Evolutionary conservation across 768 basidiomycete genomes (phyloP).

Genomic region (Pisolithus marmoratus): DNA sequence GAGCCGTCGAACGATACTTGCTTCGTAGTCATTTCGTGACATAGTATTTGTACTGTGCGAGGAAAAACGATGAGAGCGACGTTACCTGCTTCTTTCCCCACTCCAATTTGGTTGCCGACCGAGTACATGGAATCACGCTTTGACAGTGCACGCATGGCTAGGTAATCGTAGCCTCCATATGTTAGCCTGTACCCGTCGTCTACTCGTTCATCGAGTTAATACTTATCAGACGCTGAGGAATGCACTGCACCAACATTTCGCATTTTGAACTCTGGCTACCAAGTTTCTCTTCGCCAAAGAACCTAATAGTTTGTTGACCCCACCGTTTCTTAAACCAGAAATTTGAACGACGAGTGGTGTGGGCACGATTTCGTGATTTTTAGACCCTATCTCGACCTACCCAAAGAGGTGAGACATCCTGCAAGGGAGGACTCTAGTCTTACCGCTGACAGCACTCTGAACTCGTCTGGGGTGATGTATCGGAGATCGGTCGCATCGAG

Average conservation of each 20-base stretch:
- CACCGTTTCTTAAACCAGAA: conserved; percentile 86
- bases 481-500: conserved; percentile 91
- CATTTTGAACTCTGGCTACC: conserved; percentile 83
- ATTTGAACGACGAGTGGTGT: conserved; percentile 85
- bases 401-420: neutral
- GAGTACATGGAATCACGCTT: conserved; percentile 85
- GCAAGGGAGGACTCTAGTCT: conserved; percentile 1
- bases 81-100: conserved; percentile 93
- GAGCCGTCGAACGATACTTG: neutral
- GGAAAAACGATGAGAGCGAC: conserved; percentile 12
- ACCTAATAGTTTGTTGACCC: conserved; percentile 89
- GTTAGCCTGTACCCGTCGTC: conserved; percentile 97
- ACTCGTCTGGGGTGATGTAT: conserved; percentile 90
- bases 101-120: conserved; percentile 97
- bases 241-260: conserved; percentile 62
- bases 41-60: neutral
- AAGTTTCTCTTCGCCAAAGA: conserved; percentile 88
- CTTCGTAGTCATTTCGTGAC: neutral
- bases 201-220: conserved; percentile 27
- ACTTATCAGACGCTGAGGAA: neutral
- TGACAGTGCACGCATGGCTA: conserved; percentile 89
- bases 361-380: conserved; percentile 97
- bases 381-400: conserved; percentile 95
- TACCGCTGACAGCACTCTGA: conserved; percentile 94
- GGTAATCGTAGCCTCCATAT: conserved; percentile 97